Conservation (phyloP, 2,329 filamentous ascomycete genomes). For the Westerdykella ornata region DNA sequence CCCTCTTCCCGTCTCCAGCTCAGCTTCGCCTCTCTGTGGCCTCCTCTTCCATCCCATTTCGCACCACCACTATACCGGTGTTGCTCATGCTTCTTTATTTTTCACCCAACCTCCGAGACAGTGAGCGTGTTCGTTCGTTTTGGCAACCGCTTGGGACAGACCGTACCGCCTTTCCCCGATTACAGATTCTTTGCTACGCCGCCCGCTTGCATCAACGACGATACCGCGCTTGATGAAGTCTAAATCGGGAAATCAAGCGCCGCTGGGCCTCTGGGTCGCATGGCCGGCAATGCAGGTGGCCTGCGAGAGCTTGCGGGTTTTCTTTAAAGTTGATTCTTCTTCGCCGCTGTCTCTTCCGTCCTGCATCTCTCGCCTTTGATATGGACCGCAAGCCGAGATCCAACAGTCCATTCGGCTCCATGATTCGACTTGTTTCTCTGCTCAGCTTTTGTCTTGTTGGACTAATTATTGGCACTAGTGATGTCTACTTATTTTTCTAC, state of each 20-base stretch:
- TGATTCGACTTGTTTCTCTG: not conserved
- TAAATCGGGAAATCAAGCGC: not conserved
- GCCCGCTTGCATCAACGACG: not conserved
- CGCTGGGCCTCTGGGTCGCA: not conserved
- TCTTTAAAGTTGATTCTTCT: no score
- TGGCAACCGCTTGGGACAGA: not conserved
- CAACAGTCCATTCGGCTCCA: no score
- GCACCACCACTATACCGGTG: not conserved
- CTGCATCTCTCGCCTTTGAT: no score
- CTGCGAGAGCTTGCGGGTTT: no score
- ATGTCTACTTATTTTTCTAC: no score
- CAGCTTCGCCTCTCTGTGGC: not conserved
- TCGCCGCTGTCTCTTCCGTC: no score
- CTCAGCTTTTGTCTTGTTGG: not conserved
- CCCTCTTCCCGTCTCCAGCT: not conserved
- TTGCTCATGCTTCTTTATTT: not conserved
- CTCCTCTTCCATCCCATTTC: not conserved
- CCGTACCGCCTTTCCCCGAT: no score
- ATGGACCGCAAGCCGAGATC: no score
- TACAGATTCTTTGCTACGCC: not conserved
- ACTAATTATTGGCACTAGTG: no score
- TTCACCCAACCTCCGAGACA: not conserved
- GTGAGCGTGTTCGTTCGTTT: not conserved
- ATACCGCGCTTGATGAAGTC: not conserved
- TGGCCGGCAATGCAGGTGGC: not conserved